Evolutionary conservation across 257 asterid species (phyloP).

Genomic region (Lycium barbarum): DNA sequence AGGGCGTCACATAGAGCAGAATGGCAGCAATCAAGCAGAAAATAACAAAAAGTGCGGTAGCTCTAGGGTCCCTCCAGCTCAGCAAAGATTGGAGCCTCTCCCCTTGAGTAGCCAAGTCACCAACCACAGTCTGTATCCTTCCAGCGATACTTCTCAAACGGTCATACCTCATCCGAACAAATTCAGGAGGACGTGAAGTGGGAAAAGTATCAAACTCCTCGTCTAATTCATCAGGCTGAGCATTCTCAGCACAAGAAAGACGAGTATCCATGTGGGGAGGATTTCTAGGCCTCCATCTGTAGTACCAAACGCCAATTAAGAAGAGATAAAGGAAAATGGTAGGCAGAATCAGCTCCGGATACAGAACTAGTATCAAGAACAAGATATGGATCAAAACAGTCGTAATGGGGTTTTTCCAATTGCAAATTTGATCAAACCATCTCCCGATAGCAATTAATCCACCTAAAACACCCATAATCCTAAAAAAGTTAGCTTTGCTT

Average conservation of each 20-base stretch:
- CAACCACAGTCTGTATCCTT: constrained; percentile 36
- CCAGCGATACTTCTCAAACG: constrained; percentile 36
- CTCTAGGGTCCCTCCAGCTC: constrained; percentile 41
- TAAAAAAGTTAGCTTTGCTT: constrained; percentile 34
- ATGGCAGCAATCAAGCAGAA: constrained; percentile 36
- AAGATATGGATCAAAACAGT: constrained; percentile 33
- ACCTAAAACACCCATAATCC: constrained; percentile 27
- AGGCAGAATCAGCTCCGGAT: constrained; percentile 34
- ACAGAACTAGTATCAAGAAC: constrained; percentile 29
- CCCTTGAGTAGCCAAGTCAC: constrained; percentile 38
- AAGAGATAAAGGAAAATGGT: constrained; percentile 34
- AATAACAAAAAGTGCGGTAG: constrained; percentile 28
- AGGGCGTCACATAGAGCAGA: constrained; percentile 27
- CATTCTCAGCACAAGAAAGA: constrained; percentile 32
- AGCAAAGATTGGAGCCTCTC: constrained; percentile 35
- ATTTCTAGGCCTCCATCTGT: constrained; percentile 33
- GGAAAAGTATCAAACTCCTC: constrained; percentile 41
- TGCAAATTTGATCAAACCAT: constrained; percentile 33
- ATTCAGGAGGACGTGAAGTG: constrained; percentile 28
- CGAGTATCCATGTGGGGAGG: constrained; percentile 38
- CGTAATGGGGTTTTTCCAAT: constrained; percentile 35
- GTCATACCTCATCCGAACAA: constrained; percentile 38
- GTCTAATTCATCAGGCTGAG: constrained; percentile 34
- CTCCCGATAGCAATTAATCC: constrained; percentile 31
- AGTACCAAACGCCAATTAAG: constrained; percentile 31